Conservation (phyloP, 1,284 basidiomycete genomes). For the Cryptococcus sp. region DNA sequence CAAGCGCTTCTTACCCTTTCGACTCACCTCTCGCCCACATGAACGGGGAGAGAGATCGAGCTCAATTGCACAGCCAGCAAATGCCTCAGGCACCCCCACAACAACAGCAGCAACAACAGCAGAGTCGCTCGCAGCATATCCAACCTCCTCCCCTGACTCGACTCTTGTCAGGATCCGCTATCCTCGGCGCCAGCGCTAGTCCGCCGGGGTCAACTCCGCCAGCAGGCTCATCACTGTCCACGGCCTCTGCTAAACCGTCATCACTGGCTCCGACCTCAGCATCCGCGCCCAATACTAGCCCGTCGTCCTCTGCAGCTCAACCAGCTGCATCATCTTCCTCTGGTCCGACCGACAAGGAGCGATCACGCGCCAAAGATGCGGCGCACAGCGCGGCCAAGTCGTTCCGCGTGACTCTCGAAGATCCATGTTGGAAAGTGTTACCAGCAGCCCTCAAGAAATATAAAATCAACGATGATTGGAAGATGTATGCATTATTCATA, state of each 20-base stretch:
- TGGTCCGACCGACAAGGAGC: constrained; percentile 20
- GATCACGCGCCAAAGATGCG: constrained; percentile 39
- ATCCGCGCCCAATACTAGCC: neutral
- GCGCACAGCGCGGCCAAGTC: constrained; percentile 54
- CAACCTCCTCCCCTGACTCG: constrained; percentile 23
- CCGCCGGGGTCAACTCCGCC: constrained; percentile 10
- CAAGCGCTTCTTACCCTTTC: constrained; percentile 30
- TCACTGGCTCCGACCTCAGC: neutral
- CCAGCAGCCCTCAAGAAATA: constrained; percentile 98
- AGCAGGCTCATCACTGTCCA: neutral
- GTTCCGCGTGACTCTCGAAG: constrained; percentile 73
- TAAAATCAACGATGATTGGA: constrained; percentile 98
- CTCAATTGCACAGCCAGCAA: neutral
- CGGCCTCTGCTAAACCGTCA: neutral
- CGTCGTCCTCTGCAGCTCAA: neutral
- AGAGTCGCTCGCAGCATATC: constrained; percentile 4
- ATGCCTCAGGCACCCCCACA: constrained; percentile 3
- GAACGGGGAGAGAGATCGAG: constrained; percentile 1
- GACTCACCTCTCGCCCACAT: constrained; percentile 31
- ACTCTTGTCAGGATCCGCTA: constrained; percentile 19
- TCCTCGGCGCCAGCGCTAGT: constrained; percentile 7
- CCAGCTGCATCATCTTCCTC: neutral
- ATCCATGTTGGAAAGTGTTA: constrained; percentile 96
- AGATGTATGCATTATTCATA: constrained; percentile 98
- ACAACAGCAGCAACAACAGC: constrained; percentile 1